These are phyloP conservation scores for Suillus subluteus DNA, from an alignment of 768 basidiomycete species.

Conservation along the genomic window DNA sequence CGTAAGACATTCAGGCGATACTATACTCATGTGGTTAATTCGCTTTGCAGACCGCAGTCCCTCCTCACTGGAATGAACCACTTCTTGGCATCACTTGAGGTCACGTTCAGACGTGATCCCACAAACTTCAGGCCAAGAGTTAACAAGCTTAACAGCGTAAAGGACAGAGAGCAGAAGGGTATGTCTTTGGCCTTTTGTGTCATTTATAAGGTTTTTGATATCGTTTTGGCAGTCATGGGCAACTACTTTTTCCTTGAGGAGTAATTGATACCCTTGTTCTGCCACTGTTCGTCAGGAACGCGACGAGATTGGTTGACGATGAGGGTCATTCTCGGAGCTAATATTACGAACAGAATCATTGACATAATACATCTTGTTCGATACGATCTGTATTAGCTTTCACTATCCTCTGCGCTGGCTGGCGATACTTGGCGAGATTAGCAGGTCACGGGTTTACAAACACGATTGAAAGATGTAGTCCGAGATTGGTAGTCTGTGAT, in stretches of 20 bases:
- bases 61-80: slow-evolving; percentile 97
- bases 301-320: not conserved
- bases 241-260: slow-evolving; percentile 96
- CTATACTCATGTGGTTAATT: slow-evolving; percentile 10
- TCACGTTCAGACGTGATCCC: slow-evolving; percentile 98
- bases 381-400: slow-evolving; percentile 3
- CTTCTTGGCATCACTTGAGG: slow-evolving; percentile 93
- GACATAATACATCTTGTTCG: not conserved
- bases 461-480: slow-evolving; percentile 4
- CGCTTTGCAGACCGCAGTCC: slow-evolving; percentile 76
- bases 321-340: slow-evolving; percentile 1
- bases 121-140: slow-evolving; percentile 91
- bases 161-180: slow-evolving; percentile 90
- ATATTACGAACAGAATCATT: not conserved
- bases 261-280: slow-evolving; percentile 33
- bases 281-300: not conserved
- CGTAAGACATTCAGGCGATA: slow-evolving; percentile 52
- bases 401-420: not conserved
- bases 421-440: not conserved
- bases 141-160: slow-evolving; percentile 83
- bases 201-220: slow-evolving; percentile 14
- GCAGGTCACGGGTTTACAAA: slow-evolving; percentile 8
- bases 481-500: slow-evolving; percentile 1
- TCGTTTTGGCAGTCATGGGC: slow-evolving; percentile 56
- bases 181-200: slow-evolving; percentile 24